Evolutionary conservation across 768 basidiomycete genomes (phyloP), one percentile per base, ranked within the genome.

Genomic region (Boletus patriciae): DNA sequence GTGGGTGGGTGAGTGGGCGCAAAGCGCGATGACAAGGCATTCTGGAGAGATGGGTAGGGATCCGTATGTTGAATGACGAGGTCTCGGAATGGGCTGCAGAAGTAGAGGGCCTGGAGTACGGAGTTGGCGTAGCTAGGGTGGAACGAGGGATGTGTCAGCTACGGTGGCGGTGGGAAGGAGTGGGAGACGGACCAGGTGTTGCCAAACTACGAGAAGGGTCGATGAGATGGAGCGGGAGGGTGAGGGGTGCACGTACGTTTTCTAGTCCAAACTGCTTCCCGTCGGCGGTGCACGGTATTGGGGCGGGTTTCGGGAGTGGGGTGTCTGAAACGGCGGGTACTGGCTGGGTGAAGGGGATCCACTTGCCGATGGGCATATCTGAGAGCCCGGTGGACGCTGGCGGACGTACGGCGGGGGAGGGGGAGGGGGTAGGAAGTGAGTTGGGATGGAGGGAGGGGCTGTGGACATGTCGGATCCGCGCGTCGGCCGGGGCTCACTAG

Each of bases 101-200:
- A 96, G 77, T 98, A 99, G 53, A 98, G 83, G 0, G 97, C 88
- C 72, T 99, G 96, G 16, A 99, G 81, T 23, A 99, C 94, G n/a
- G 96, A 97, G 74, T 98, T 99, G 77, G 90, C 94, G 74, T 99
- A 99, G 76, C 94, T 94, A 46, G 33, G 13, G 7, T 27, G 6
- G 56, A 51, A 61, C 33, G 46, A 52, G 54, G 36, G 57, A 25
- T 62, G 48, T 29, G 64, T 71, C 50, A 69, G 66, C 57, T 43
- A 37, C 11, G 43, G 23, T n/a, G 48, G 37, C 13, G 52, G 61
- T 36, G 52, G 43, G 50, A 56, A 33, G 19, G 37, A 37, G 43
- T 27, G 46, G 9, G 50, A 46, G 47, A 58, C 80, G 65, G 62
- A 94, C 94, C 95, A 98, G 46, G 93, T 98, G 71, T 98, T 98